Percentiles rank a stretch among this genome's conserved stretches.
phyloP scores from a whole-genome alignment of 169 alveolate genomes.

The Eimeria maxima region DNA sequence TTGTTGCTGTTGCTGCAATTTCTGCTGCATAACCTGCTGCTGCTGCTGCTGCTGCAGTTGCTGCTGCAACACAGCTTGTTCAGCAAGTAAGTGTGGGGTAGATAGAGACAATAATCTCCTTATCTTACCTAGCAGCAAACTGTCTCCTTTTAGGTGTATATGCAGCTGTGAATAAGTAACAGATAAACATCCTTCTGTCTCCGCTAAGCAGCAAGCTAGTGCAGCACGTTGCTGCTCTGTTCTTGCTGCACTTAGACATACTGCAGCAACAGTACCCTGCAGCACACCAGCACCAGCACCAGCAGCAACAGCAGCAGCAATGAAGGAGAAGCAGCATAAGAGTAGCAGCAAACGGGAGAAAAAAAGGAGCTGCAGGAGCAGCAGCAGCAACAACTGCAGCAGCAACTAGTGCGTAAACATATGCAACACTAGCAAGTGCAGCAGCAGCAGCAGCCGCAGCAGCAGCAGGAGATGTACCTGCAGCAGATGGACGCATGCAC shows the following conservation, averaged over 20 bases:
- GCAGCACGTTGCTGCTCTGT: conserved; percentile 6
- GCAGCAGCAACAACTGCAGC: background rate
- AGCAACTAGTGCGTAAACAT: background rate
- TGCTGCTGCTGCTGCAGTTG: background rate
- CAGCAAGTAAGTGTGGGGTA: conserved; percentile 24
- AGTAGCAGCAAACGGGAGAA: too few relatives aligned
- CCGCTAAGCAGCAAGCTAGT: conserved; percentile 11
- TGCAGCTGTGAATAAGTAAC: conserved; percentile 31
- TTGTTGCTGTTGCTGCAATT: conserved; percentile 51
- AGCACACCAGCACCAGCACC: conserved; percentile 35
- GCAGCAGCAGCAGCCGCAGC: conserved; percentile 26
- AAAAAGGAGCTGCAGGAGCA: background rate
- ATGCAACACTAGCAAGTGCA: background rate
- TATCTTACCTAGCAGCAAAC: background rate
- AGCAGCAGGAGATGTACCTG: conserved; percentile 43
- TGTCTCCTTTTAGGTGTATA: conserved; percentile 24
- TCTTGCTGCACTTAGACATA: conserved; percentile 24
- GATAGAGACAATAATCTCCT: conserved; percentile 18
- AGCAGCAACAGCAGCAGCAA: background rate
- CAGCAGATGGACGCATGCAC: conserved; percentile 15
- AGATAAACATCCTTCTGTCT: conserved; percentile 1
- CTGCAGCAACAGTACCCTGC: conserved; percentile 49
- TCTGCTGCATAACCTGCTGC: too few relatives aligned
- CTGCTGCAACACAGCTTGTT: conserved; percentile 29
- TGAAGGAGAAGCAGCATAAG: background rate